Evolutionary conservation across 1,284 basidiomycete genomes (phyloP), one percentile per base, ranked within the genome.

Genomic region (Coniophora puteana): DNA sequence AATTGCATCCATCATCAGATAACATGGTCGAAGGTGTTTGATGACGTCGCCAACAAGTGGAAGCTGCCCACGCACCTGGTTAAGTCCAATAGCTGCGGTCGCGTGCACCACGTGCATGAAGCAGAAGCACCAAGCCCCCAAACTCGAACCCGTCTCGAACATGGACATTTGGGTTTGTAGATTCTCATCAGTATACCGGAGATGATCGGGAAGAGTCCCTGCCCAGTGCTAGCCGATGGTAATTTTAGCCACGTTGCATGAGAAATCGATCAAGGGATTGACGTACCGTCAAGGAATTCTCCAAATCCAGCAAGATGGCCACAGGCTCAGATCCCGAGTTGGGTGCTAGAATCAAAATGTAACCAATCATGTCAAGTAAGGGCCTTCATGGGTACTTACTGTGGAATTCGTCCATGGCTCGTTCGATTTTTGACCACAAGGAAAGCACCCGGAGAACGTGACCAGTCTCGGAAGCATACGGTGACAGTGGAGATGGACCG

Each of bases 71-170:
- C 74, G 62, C 51, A 86, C 85, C 56, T 73, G 68, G 48, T 75
- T 72, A 23, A 88, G 56, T n/a, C 76, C 80, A 39, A 88, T 65
- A 23, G 72, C 66, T 49, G 76, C 77, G 41, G 80, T 80, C 27
- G 81, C 78, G 50, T 87, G 74, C 47, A 82, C 63, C 26, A 78
- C 68, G 55, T 89, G 86, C 69, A 87, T 82, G 54, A 72, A 71
- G 49, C 76, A 83, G 61, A 75, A 89, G 51, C 78, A 82, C 87
- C 86, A 89, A 8, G 84, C 83, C 36, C 83, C 80, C 14, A 71
- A 75, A 50, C 84, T 88, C 4, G 82, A 82, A 49, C 75, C 74
- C 8, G 84, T 87, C 54, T 86, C 83, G 52, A 87, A 82, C 74
- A 87, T 84, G 8, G 75, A 73, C 48, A 78, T 64, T 50, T 89